Evolutionary conservation across 2,329 filamentous ascomycete species (phyloP).

Genomic region (Polychaeton citri): DNA sequence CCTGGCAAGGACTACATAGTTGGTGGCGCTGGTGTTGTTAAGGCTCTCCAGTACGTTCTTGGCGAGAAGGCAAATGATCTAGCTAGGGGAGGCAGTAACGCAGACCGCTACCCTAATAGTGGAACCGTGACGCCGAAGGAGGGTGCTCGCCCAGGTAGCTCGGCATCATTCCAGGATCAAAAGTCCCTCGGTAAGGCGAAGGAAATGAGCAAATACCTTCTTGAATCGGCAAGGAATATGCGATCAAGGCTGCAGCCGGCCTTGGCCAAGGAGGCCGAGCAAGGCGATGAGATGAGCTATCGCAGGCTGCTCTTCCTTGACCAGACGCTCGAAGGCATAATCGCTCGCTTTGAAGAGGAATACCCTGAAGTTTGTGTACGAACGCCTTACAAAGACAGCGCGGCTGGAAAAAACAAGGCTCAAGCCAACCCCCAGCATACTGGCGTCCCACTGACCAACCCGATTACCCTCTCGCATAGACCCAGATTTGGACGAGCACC

Average conservation of each 20-base stretch:
- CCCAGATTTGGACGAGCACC: background rate
- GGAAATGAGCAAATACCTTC: slow-evolving; percentile 83
- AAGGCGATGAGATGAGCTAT: slow-evolving; percentile 62
- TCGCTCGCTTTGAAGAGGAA: slow-evolving; percentile 89
- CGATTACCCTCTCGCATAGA: background rate
- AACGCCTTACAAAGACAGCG: slow-evolving; percentile 5
- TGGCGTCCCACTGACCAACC: background rate
- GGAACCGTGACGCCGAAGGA: slow-evolving; percentile 19
- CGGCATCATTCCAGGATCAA: slow-evolving; percentile 11
- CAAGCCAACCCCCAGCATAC: background rate
- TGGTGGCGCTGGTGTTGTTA: slow-evolving; percentile 86
- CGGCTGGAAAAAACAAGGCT: slow-evolving; percentile 6
- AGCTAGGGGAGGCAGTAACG: slow-evolving; percentile 26
- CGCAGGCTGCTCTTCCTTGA: slow-evolving; percentile 78
- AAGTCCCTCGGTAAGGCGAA: slow-evolving; percentile 53
- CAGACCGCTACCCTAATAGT: slow-evolving; percentile 38
- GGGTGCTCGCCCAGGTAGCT: slow-evolving; percentile 25
- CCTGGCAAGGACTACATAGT: slow-evolving; percentile 93
- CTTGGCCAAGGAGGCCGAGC: slow-evolving; percentile 58
- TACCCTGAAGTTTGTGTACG: slow-evolving; percentile 71
- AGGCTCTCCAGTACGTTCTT: slow-evolving; percentile 80
- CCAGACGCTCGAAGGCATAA: slow-evolving; percentile 77
- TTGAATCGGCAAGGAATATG: slow-evolving; percentile 82
- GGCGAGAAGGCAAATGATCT: slow-evolving; percentile 54
- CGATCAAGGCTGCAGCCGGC: slow-evolving; percentile 70